A percentile compares a stretch with the other conserved stretches of the same genome.
These are phyloP conservation scores for Polygonum aviculare DNA, from an alignment of 148 eudicot species.

Conservation along the genomic window DNA sequence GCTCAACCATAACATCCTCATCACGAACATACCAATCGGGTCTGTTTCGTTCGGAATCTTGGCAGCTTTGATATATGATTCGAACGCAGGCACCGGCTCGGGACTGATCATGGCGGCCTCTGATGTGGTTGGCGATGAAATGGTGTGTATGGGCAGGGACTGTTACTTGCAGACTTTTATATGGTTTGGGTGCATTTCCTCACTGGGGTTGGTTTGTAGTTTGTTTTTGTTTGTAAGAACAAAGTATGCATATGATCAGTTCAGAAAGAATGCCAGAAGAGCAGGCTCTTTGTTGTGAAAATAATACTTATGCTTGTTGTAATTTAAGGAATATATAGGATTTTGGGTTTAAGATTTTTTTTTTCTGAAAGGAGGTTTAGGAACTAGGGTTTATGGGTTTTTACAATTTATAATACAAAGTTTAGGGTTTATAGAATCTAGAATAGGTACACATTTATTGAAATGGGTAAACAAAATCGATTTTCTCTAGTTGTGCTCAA, in stretches of 20 bases:
- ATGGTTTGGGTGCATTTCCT: constrained; percentile 66
- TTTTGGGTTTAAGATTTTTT: too few relatives aligned
- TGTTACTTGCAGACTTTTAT: constrained; percentile 67
- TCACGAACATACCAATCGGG: constrained; percentile 83
- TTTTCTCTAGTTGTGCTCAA: too few relatives aligned
- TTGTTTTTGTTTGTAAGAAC: constrained; percentile 64
- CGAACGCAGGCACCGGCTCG: constrained; percentile 20
- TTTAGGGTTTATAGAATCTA: too few relatives aligned
- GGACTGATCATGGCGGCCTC: not conserved
- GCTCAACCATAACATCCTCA: constrained; percentile 81
- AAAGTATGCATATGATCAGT: constrained; percentile 44
- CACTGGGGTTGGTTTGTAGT: constrained; percentile 53
- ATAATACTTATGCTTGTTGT: too few relatives aligned
- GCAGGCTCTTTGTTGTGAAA: not conserved
- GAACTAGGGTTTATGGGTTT: too few relatives aligned
- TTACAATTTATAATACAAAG: too few relatives aligned
- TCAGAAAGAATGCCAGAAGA: not conserved
- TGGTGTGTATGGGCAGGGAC: constrained; percentile 63
- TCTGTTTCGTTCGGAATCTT: constrained; percentile 65
- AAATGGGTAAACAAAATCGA: too few relatives aligned
- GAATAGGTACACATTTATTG: too few relatives aligned
- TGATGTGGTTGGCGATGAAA: constrained; percentile 17
- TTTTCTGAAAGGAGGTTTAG: too few relatives aligned
- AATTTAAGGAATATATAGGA: too few relatives aligned
- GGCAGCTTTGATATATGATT: constrained; percentile 59